Evolutionary conservation across 192 early-diverging fungal genomes (phyloP), one percentile per base, ranked within the genome.

Genomic region (Linnemannia hyalina): DNA sequence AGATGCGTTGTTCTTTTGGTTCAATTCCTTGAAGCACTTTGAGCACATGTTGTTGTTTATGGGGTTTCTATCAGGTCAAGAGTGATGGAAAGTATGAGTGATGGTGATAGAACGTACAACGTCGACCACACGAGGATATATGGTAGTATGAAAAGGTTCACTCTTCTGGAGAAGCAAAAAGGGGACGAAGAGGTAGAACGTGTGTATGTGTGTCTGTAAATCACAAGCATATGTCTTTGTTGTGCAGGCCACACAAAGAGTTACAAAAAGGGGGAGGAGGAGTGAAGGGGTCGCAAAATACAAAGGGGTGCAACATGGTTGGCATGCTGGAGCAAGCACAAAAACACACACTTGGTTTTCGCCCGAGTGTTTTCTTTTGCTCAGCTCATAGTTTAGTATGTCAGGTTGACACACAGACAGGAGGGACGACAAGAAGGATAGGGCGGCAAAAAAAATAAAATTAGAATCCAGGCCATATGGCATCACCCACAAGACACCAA

Each of bases 31-130:
- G 85, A 92, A 95, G 84, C 95, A 96, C 74, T 95, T 94, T 20
- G 94, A 95, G 83, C 95, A 96, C 89, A 95, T 89, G 78, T 94
- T 90, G 87, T 94, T 93, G 83, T 93, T 93, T 57, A 94, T 89
- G 44, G 91, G 90, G 77, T 93, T 94, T 32, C 92, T 90, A 82
- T 75, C 5, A 70, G 18, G 73, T 32, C 29, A 65, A 65, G 2
- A 10, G 7, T 57, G n/a, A 26, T 57, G 1, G n/a, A 4, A 29
- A 16, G 8, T 23, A 60, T 60, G 23, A 60, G 57, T 6, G 60
- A 26, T 52, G 49, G 4, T 52, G 44, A 46, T 46, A 46, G n/a
- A 65, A 52, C 49, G 5, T 20, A 5, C 49, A 20, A 2, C 4
- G 49, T 52, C 20, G 18, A 22, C 49, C 38, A 40, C 0, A 22